Conservation (phyloP, 768 basidiomycete species). For the Cyclocybe cylindracea region DNA sequence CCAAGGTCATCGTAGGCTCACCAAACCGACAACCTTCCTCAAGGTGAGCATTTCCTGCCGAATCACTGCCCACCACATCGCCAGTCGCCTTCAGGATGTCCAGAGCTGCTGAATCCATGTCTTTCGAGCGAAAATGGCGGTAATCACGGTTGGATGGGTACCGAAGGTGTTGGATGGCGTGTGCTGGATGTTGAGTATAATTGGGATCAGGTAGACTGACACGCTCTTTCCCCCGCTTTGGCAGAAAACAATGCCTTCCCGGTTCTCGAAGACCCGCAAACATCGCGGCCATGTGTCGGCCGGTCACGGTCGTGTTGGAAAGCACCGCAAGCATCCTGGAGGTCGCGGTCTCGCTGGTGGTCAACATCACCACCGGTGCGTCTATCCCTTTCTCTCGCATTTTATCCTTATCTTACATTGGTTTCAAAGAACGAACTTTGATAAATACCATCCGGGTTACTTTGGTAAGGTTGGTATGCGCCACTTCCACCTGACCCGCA, state of each 20-base stretch:
- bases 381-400: slow-evolving; percentile 12
- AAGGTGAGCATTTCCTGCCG: slow-evolving; percentile 58
- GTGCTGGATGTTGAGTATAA: slow-evolving; percentile 8
- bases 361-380: slow-evolving; percentile 97
- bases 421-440: slow-evolving; percentile 83
- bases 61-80: slow-evolving; percentile 13
- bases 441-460: slow-evolving; percentile 99
- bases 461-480: slow-evolving; percentile 99
- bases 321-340: slow-evolving; percentile 99
- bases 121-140: slow-evolving; percentile 24
- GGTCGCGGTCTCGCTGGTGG: slow-evolving; percentile 99
- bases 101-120: slow-evolving; percentile 16
- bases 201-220: slow-evolving; percentile 12
- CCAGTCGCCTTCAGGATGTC: slow-evolving; percentile 13
- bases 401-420: background rate
- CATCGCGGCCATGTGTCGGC: slow-evolving; percentile 99
- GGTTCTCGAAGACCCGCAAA: slow-evolving; percentile 96
- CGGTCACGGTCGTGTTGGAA: slow-evolving; percentile 99
- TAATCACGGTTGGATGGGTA: slow-evolving; percentile 41
- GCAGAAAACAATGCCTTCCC: slow-evolving; percentile 84
- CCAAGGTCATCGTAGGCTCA: slow-evolving; percentile 26
- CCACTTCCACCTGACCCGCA: slow-evolving; percentile 93
- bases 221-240: slow-evolving; percentile 11
- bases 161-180: slow-evolving; percentile 49
- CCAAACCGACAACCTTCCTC: slow-evolving; percentile 54